A percentile compares a stretch with the other conserved stretches of the same genome.
Evolutionary conservation across 441 rosid species (phyloP).

Genomic region (Pelargonium fulgidum): DNA sequence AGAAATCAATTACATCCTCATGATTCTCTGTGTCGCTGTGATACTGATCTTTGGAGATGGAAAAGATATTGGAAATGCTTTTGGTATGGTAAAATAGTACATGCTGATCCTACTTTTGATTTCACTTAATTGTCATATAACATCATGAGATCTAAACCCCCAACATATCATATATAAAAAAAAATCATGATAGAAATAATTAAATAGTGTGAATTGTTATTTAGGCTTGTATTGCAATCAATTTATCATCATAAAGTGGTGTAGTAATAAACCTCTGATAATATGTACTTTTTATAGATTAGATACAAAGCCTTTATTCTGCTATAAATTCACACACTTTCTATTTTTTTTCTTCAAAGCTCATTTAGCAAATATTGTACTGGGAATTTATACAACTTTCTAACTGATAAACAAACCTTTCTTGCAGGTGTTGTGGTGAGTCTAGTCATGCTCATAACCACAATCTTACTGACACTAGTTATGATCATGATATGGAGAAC

Average conservation of each 20-base stretch:
- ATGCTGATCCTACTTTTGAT: conserved; percentile 7
- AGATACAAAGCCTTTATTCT: too few species aligned
- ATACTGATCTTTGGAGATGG: conserved; percentile 66
- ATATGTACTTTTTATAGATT: too few species aligned
- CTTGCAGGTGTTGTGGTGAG: conserved; percentile 62
- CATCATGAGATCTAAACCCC: not conserved
- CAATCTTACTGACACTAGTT: conserved; percentile 43
- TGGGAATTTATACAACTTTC: too few species aligned
- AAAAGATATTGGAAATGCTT: conserved; percentile 61
- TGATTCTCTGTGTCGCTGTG: conserved; percentile 59
- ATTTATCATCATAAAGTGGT: too few species aligned
- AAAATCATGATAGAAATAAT: too few species aligned
- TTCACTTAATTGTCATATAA: not conserved
- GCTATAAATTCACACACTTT: too few species aligned
- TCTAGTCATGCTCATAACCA: conserved; percentile 61
- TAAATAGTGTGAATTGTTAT: too few species aligned
- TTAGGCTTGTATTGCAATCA: too few species aligned
- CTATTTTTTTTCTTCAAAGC: too few species aligned
- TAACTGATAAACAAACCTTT: not conserved
- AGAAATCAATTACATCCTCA: conserved; percentile 59
- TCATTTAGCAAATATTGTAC: too few species aligned
- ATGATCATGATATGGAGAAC: conserved; percentile 65
- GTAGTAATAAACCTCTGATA: too few species aligned
- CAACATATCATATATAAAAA: too few species aligned
- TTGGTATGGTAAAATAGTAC: conserved; percentile 35